A percentile compares a stretch with the other conserved stretches of the same genome.
phyloP scores from a whole-genome alignment of 2,329 filamentous ascomycete species.

The Trichoderma breve region DNA sequence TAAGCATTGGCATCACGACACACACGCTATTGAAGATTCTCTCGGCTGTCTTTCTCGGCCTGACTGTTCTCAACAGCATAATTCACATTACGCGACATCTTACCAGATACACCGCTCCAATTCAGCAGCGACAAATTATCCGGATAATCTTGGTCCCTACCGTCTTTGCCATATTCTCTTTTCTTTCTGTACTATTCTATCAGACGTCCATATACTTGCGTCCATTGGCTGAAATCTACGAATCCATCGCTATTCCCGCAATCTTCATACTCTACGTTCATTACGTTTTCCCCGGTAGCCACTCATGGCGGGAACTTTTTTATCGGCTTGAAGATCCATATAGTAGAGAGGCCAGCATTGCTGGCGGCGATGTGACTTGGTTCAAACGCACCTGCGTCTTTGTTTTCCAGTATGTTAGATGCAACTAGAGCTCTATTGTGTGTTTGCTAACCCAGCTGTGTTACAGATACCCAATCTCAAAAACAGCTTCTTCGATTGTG shows the following conservation, averaged over 20 bases:
- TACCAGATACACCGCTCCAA: neutral
- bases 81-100: neutral
- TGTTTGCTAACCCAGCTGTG: neutral
- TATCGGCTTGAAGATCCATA: neutral
- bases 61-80: neutral
- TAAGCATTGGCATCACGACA: neutral
- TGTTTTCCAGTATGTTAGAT: neutral
- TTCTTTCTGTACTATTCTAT: neutral
- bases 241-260: neutral
- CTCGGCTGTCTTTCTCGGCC: neutral
- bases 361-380: neutral
- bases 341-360: neutral
- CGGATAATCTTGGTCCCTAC: neutral
- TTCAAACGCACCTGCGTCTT: neutral
- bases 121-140: neutral
- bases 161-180: neutral
- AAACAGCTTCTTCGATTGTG: neutral
- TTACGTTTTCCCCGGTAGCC: neutral
- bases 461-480: neutral
- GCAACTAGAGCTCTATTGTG: neutral
- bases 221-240: neutral
- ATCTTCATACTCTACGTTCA: neutral
- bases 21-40: neutral
- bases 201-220: neutral
- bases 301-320: neutral